phyloP scores from a whole-genome alignment of 2,329 filamentous ascomycete species.

The Fusarium kyushuense region DNA sequence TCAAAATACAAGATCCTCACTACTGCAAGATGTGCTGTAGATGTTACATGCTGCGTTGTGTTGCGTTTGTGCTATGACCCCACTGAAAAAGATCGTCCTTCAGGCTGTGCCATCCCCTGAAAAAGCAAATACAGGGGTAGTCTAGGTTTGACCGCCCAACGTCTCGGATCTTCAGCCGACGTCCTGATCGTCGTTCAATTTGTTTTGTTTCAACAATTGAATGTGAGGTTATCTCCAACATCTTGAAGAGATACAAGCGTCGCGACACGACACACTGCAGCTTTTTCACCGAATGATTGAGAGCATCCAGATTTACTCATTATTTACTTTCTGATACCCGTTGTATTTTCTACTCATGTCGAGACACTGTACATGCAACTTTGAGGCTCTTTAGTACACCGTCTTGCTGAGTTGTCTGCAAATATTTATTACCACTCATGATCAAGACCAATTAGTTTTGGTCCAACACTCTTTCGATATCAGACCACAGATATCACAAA shows the following conservation, averaged over 20 bases:
- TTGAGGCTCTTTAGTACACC: constrained; percentile 19
- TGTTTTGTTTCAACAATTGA: constrained; percentile 31
- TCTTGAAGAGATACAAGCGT: not conserved
- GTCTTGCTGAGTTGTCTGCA: constrained; percentile 2
- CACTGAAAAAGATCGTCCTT: constrained; percentile 8
- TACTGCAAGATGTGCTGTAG: constrained; percentile 38
- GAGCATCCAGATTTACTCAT: not conserved
- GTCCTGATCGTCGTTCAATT: constrained; percentile 23
- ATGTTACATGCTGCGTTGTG: constrained; percentile 14
- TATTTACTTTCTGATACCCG: not conserved
- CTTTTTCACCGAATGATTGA: constrained; percentile 1
- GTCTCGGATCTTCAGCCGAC: constrained; percentile 44
- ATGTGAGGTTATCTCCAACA: constrained; percentile 28
- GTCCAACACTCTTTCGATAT: no score
- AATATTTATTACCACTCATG: not conserved
- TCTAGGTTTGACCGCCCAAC: constrained; percentile 41
- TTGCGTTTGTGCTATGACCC: not conserved
- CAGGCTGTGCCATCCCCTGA: constrained; percentile 22
- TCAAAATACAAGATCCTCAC: not conserved
- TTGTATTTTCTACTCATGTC: not conserved
- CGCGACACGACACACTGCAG: not conserved
- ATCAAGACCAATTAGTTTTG: not conserved
- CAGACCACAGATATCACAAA: not conserved
- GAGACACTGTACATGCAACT: not conserved
- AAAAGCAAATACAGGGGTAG: constrained; percentile 18